Evolutionary conservation across 2,329 filamentous ascomycete genomes (phyloP).

Genomic region (Botryotinia narcissicola): DNA sequence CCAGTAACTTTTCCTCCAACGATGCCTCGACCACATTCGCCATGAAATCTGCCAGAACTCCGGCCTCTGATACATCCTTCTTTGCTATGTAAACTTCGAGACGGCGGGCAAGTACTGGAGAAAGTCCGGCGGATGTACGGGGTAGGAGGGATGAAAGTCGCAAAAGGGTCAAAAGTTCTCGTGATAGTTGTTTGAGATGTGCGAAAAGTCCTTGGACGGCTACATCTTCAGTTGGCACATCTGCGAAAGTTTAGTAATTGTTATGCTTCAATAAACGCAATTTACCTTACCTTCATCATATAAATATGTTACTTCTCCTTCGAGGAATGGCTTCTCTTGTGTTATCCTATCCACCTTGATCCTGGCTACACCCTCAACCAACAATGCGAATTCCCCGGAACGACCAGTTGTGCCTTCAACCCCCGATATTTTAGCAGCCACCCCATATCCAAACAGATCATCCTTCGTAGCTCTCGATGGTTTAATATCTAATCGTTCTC

Average conservation of each 20-base stretch:
- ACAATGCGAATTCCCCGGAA: constrained; percentile 72
- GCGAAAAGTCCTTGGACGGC: constrained; percentile 70
- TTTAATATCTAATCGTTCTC: constrained; percentile 47
- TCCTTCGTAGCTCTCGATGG: constrained; percentile 60
- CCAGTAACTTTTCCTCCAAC: constrained; percentile 85
- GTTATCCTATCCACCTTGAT: constrained; percentile 72
- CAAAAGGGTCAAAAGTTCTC: constrained; percentile 81
- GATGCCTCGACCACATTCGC: constrained; percentile 83
- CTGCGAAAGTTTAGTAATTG: constrained; percentile 29
- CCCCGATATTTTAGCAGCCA: constrained; percentile 73
- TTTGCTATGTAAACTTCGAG: constrained; percentile 84
- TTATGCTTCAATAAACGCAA: background rate
- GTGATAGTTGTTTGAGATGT: constrained; percentile 77
- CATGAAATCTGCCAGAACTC: constrained; percentile 92
- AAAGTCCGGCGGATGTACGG: constrained; percentile 64
- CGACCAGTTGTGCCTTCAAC: constrained; percentile 65
- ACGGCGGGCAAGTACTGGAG: constrained; percentile 79
- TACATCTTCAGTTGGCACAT: constrained; percentile 51
- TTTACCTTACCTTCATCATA: constrained; percentile 61
- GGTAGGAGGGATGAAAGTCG: constrained; percentile 82
- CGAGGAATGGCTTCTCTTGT: constrained; percentile 81
- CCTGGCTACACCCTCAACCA: constrained; percentile 81
- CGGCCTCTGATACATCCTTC: constrained; percentile 79
- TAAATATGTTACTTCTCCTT: constrained; percentile 71
- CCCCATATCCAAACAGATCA: constrained; percentile 81